Base-by-base conservation (phyloP, 2,329 filamentous ascomycete genomes). In the Dothiorella sarmentorum region DNA sequence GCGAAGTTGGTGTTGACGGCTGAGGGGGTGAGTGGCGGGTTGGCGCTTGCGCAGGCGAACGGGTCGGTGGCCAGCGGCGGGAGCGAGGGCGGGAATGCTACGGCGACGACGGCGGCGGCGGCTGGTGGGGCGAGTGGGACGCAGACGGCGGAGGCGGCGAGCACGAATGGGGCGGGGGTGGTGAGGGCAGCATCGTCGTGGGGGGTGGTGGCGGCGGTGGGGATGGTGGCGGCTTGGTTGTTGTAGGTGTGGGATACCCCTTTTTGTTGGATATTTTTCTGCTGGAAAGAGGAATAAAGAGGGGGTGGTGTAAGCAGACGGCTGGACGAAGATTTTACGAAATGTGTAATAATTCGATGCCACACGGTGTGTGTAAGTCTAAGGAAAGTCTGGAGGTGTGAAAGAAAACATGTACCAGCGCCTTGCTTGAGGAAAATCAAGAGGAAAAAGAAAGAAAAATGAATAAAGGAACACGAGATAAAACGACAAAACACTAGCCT, bases 1-100 rank as follows among this genome's bases (percentile, higher is more conserved):
- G 69, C 29, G 72, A 76, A 10, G 24, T 43, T 20, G 6, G 35
- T 55, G 11, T 7, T 49, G 10, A 10, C 17, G 17, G 17, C 17
- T 18, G 45, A 24, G 5, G 45, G 45, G 13, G 45, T 49, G 5
- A 49, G 35, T 18, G 26, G 17, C 11, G 35, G 45, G n/a, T 22
- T 49, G 13, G 29, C 11, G 45, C 45, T 49, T n/a, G n/a, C n/a
- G n/a, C n/a, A n/a, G n/a, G n/a, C n/a, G n/a, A n/a, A n/a, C n/a
- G n/a, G n/a, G n/a, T n/a, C n/a, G n/a, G n/a, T n/a, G n/a, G n/a
- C n/a, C n/a, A n/a, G n/a, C n/a, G n/a, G n/a, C n/a, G n/a, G n/a
- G n/a, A n/a, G n/a, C n/a, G 7, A 7, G 11, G 4, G 15, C 45
- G 18, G 17, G 37, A 31, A 31, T 10, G 37, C 9, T 7, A 22